Evolutionary conservation across 1,284 basidiomycete species (phyloP).

Genomic region (Wallemia ichthyophaga): DNA sequence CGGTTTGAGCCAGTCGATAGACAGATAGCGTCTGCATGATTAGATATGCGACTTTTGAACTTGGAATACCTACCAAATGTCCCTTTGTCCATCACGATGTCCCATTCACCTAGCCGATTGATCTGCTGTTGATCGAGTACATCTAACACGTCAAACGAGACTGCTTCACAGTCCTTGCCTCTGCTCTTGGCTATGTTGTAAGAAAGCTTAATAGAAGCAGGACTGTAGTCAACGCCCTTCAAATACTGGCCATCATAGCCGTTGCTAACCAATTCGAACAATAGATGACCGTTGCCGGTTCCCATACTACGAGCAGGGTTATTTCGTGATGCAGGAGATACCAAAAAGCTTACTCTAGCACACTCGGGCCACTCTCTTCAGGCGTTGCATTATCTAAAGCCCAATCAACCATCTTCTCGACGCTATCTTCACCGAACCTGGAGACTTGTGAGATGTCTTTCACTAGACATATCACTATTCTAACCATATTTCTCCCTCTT

Average conservation of each 20-base stretch:
- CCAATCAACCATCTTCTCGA: slow-evolving; percentile 17
- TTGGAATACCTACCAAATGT: background rate
- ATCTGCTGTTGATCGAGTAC: slow-evolving; percentile 9
- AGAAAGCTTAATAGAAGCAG: slow-evolving; percentile 10
- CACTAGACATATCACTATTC: background rate
- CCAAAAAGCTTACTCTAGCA: background rate
- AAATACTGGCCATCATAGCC: slow-evolving; percentile 9
- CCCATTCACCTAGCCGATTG: slow-evolving; percentile 9
- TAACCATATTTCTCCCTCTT: slow-evolving; percentile 18
- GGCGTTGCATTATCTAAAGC: slow-evolving; percentile 7
- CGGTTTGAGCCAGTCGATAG: slow-evolving; percentile 22
- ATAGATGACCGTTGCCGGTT: slow-evolving; percentile 18
- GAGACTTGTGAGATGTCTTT: background rate
- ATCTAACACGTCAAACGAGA: slow-evolving; percentile 12
- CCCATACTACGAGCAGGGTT: slow-evolving; percentile 15
- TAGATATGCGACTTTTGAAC: background rate
- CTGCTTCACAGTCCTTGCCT: background rate
- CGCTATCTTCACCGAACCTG: slow-evolving; percentile 18
- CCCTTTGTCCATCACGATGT: slow-evolving; percentile 17
- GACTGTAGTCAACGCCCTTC: slow-evolving; percentile 17
- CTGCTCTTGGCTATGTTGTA: background rate
- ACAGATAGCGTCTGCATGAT: slow-evolving; percentile 48
- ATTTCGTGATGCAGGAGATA: no score
- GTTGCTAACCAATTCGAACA: slow-evolving; percentile 14
- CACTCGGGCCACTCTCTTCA: background rate